These are phyloP conservation scores for Talaromyces rugulosus DNA, from an alignment of 2,329 filamentous ascomycete species.

Conservation along the genomic window DNA sequence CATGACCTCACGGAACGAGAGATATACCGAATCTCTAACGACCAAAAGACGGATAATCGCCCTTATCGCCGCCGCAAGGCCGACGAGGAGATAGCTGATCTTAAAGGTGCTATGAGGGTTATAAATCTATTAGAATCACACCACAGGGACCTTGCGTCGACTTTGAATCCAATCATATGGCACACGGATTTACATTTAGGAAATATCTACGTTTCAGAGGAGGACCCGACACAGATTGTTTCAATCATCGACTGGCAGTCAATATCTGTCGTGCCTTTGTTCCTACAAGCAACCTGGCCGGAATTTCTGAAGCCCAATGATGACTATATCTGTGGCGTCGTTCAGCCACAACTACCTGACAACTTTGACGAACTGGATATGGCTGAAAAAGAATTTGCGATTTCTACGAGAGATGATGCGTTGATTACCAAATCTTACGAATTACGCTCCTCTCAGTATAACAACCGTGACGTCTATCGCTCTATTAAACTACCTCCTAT, in stretches of 20 bases:
- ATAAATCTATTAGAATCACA: too few relatives aligned
- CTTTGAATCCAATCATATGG: constrained; percentile 13
- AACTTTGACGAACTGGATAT: constrained; percentile 15
- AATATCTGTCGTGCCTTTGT: constrained; percentile 17
- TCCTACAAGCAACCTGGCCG: constrained; percentile 20
- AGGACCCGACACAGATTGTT: constrained; percentile 19
- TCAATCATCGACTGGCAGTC: constrained; percentile 26
- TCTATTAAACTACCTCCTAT: constrained; percentile 18
- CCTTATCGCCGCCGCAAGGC: too few relatives aligned
- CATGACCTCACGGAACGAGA: too few relatives aligned
- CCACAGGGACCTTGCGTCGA: too few relatives aligned
- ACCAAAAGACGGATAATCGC: too few relatives aligned
- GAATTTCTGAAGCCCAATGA: constrained; percentile 19
- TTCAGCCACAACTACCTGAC: constrained; percentile 15
- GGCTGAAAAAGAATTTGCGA: constrained; percentile 13
- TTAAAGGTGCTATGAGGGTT: too few relatives aligned
- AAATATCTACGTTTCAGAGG: constrained; percentile 21
- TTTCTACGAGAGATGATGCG: constrained; percentile 1
- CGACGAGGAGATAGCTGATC: too few relatives aligned
- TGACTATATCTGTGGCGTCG: constrained; percentile 15
- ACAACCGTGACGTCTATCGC: constrained; percentile 15
- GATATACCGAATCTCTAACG: too few relatives aligned
- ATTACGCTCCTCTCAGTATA: constrained; percentile 18
- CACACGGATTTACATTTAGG: constrained; percentile 22
- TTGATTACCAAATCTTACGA: constrained; percentile 24